Base-by-base conservation (phyloP, 208 protist species). In the Acanthamoeba triangularis region DNA sequence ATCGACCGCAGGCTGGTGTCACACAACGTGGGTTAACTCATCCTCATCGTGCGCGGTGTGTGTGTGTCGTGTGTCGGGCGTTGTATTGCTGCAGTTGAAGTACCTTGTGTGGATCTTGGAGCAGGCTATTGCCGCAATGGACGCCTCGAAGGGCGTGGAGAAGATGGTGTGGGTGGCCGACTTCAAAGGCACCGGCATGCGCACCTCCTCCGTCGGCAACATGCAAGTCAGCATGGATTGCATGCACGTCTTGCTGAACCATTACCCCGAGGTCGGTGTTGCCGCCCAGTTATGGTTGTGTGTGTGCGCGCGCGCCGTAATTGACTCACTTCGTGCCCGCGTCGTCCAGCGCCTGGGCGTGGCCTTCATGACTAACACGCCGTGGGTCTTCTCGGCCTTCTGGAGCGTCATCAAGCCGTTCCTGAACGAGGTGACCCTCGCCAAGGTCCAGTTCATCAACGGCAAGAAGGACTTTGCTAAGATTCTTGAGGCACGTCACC, bases 301-400 rank as follows among this genome's bases (percentile, higher is more conserved):
- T 49, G 47, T 16, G 47, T 49, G 41, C 41, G 41, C 1, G 47
- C 23, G 25, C 28, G 20, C 28, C 20, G 11, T 30, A 67, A 6
- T 67, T 23, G 61, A 8, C 61, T 67, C 25, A 67, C 61, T 67
- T 67, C 28, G 28, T 30, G 35, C 14, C 30, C 0, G 72, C 33
- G 33, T 44, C 16, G 59, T 63, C n/a, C 44, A 88, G 87, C 54
- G 87, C 14, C 35, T 93, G 61, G 87, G 61, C 37, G 61, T 93
- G 87, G 54, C 61, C 30, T 93, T 93, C 87, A 69, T 93, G 61
- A 93, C 63, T 61, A 93, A 93, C 87, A 93, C 87, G 87, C 87
- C 87, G 14, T 93, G 87, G 87, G 63, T 93, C 30, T 93, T 93
- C 33, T 78, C 54, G 61, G 87, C 87, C 35, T 93, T 93, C 41